phyloP scores from a whole-genome alignment of 2,329 filamentous ascomycete genomes.

The Catunica adiposa region DNA sequence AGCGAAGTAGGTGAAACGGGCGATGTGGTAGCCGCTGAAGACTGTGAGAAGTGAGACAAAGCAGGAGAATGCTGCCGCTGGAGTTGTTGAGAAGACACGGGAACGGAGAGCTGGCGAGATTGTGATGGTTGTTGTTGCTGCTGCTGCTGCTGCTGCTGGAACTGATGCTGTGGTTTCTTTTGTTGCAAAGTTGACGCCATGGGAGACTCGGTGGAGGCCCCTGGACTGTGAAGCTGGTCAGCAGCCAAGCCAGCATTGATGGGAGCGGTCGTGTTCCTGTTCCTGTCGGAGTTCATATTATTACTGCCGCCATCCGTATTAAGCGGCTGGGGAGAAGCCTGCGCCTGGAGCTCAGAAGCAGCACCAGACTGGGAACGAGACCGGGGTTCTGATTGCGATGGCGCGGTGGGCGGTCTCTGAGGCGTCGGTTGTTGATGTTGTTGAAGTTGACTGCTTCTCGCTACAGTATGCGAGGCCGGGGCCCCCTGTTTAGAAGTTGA shows the following conservation, averaged over 20 bases:
- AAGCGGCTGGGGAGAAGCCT: background rate
- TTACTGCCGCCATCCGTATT: background rate
- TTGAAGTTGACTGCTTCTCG: background rate
- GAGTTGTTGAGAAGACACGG: background rate
- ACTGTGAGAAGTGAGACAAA: background rate
- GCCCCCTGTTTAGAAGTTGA: background rate
- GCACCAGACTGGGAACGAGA: background rate
- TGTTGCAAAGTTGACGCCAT: background rate
- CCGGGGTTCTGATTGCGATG: background rate
- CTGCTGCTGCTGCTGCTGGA: background rate
- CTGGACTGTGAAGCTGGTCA: background rate
- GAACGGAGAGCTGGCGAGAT: background rate
- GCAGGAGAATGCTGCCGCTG: background rate
- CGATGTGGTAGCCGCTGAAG: background rate
- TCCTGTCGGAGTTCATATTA: conserved; percentile 1
- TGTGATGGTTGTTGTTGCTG: background rate
- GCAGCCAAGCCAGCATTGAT: background rate
- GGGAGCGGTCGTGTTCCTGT: background rate
- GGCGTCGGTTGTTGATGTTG: background rate
- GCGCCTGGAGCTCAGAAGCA: too few relatives aligned
- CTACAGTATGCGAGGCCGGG: background rate
- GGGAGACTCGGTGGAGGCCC: background rate
- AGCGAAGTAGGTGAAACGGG: background rate
- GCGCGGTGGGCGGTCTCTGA: conserved; percentile 3
- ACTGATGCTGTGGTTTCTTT: background rate